These are phyloP conservation scores for Plasmodium cynomolgi DNA, from an alignment of 169 alveolate genomes.

Conservation along the genomic window DNA sequence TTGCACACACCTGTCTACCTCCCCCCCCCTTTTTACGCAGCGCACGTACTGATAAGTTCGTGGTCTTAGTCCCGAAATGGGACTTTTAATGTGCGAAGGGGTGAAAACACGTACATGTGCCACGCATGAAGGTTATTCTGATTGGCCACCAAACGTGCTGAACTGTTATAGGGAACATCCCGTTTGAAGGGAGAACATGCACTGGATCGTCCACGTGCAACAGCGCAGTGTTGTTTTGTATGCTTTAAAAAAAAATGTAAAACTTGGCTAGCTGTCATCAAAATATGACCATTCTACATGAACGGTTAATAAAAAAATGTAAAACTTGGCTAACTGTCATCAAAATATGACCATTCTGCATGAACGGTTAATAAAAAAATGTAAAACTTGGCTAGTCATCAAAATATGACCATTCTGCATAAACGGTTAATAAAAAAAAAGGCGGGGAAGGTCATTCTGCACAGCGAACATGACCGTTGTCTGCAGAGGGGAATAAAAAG, in stretches of 20 bases:
- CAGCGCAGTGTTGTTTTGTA: background rate
- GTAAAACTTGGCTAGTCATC: too few relatives aligned
- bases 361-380: conserved; percentile 8
- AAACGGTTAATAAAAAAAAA: conserved; percentile 2
- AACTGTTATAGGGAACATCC: background rate
- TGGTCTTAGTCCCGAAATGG: background rate
- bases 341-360: background rate
- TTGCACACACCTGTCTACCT: background rate
- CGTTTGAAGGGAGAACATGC: background rate
- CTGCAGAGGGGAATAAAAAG: too few relatives aligned
- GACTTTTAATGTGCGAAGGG: background rate
- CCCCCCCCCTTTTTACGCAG: background rate
- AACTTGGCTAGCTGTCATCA: too few relatives aligned
- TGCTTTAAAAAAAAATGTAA: background rate
- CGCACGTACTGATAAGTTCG: background rate
- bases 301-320: background rate
- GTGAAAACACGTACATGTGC: background rate
- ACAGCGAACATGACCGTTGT: too few relatives aligned
- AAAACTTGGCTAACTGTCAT: too few relatives aligned
- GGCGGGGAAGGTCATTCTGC: too few relatives aligned
- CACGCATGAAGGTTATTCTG: background rate
- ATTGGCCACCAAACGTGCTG: background rate
- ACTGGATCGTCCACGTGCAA: background rate
- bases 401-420: background rate
- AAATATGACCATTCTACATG: background rate